These are phyloP conservation scores for Pestalotiopsis sp. DNA, from an alignment of 2,329 filamentous ascomycete species.

Conservation along the genomic window DNA sequence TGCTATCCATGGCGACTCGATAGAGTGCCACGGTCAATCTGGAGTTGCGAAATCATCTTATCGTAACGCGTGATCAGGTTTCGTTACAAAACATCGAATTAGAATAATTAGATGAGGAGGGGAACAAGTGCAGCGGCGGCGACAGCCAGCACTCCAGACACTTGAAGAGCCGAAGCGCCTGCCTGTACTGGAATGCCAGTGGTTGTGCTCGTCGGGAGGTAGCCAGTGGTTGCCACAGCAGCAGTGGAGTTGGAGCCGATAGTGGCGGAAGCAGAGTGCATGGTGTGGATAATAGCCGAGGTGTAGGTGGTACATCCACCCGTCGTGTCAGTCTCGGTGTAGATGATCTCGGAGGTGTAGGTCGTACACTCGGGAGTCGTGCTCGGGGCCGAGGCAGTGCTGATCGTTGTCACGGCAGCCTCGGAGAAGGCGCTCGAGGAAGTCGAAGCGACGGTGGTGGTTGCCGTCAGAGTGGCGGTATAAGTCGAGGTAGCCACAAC, in stretches of 20 bases:
- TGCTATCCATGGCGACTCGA: neutral
- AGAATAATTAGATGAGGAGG: neutral
- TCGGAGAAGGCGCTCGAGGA: slow-evolving; percentile 16
- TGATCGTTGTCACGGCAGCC: slow-evolving; percentile 16
- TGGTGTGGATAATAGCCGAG: slow-evolving; percentile 9
- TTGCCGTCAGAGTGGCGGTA: slow-evolving; percentile 31
- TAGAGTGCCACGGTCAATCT: neutral
- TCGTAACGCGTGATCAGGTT: neutral
- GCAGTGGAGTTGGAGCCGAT: slow-evolving; percentile 5
- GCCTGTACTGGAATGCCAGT: slow-evolving; percentile 7
- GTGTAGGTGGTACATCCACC: slow-evolving; percentile 16
- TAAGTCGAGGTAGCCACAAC: slow-evolving; percentile 35
- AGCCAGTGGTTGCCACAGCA: neutral
- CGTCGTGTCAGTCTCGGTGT: neutral
- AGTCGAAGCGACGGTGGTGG: slow-evolving; percentile 23
- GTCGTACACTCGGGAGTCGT: neutral
- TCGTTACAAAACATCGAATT: neutral
- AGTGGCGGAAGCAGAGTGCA: slow-evolving; percentile 14
- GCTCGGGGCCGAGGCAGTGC: slow-evolving; percentile 12
- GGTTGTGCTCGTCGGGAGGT: neutral
- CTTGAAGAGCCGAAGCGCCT: slow-evolving; percentile 7
- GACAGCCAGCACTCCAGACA: neutral
- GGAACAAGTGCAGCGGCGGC: neutral
- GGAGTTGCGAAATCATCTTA: neutral
- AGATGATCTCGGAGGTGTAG: slow-evolving; percentile 3